Evolutionary conservation across 371 early-diverging fungal genomes (phyloP).

Genomic region (Syncephalastrum racemosum): DNA sequence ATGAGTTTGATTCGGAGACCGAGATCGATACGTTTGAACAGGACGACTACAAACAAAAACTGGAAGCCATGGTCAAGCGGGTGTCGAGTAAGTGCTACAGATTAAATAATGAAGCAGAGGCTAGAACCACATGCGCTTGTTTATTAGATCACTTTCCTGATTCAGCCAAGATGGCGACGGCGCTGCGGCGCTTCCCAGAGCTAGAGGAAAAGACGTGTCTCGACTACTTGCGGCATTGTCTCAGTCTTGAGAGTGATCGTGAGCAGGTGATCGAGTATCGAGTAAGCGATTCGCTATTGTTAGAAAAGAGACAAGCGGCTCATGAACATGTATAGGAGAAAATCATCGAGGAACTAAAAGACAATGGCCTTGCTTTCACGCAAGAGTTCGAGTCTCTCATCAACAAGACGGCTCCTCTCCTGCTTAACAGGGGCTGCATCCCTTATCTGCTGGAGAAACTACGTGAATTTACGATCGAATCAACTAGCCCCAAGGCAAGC

Average conservation of each 20-base stretch:
- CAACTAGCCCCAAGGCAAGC: not conserved
- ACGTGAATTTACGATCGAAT: conserved; percentile 7
- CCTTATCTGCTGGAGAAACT: conserved; percentile 19
- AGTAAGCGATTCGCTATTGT: too few relatives aligned
- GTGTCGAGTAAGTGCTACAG: conserved; percentile 36
- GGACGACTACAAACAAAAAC: conserved; percentile 13
- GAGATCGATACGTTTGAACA: too few relatives aligned
- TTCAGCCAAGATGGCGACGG: conserved; percentile 28
- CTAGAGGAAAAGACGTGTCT: conserved; percentile 20
- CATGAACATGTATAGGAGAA: too few relatives aligned
- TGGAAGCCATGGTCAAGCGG: conserved; percentile 40
- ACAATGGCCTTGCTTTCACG: too few relatives aligned
- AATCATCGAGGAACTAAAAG: too few relatives aligned
- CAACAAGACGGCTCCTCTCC: conserved; percentile 32
- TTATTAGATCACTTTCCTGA: conserved; percentile 59
- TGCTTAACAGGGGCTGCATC: conserved; percentile 33
- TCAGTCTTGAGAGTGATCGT: conserved; percentile 25
- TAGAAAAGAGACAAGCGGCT: too few relatives aligned
- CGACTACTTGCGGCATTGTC: conserved; percentile 20
- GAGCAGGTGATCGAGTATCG: conserved; percentile 7
- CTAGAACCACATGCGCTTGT: not conserved
- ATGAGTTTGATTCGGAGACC: too few relatives aligned
- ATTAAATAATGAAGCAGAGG: not conserved
- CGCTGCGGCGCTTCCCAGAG: conserved; percentile 25
- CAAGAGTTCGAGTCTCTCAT: too few relatives aligned